Percentiles rank a stretch among this genome's conserved stretches.
Conservation (phyloP, 495 filamentous ascomycete species). For the Penicillium angulare region DNA sequence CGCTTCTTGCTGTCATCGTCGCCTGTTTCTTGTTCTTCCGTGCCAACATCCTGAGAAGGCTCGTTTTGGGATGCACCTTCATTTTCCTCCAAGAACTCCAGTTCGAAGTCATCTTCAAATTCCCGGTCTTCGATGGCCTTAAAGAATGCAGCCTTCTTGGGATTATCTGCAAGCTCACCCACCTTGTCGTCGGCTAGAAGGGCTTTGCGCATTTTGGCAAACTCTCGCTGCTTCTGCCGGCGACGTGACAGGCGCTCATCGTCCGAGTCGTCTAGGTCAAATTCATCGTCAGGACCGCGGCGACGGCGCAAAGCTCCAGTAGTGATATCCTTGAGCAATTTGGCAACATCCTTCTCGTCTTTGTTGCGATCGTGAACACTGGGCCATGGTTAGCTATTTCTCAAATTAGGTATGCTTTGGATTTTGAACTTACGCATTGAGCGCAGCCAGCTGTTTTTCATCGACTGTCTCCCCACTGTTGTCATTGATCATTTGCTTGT, state of each 20-base stretch:
- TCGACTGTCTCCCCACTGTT: slow-evolving; percentile 73
- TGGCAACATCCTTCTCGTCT: slow-evolving; percentile 78
- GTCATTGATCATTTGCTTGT: slow-evolving; percentile 87
- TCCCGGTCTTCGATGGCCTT: slow-evolving; percentile 82
- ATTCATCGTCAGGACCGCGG: slow-evolving; percentile 66
- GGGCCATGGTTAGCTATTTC: slow-evolving; percentile 17
- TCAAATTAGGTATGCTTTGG: not conserved
- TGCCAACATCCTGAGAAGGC: slow-evolving; percentile 41
- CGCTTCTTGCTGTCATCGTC: slow-evolving; percentile 46
- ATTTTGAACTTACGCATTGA: slow-evolving; percentile 72
- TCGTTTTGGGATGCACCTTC: slow-evolving; percentile 40
- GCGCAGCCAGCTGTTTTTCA: slow-evolving; percentile 76
- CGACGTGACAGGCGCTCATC: slow-evolving; percentile 76
- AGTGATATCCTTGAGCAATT: slow-evolving; percentile 88
- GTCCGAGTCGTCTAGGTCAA: slow-evolving; percentile 83
- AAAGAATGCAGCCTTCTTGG: slow-evolving; percentile 87
- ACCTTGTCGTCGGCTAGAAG: slow-evolving; percentile 88
- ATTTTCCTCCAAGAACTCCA: slow-evolving; percentile 67
- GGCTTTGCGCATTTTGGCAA: slow-evolving; percentile 87
- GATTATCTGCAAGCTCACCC: slow-evolving; percentile 85
- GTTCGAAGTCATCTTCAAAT: slow-evolving; percentile 72
- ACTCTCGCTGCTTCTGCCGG: slow-evolving; percentile 79
- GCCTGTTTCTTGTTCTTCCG: slow-evolving; percentile 27
- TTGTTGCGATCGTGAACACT: slow-evolving; percentile 41
- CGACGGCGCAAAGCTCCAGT: slow-evolving; percentile 81